Percentiles rank a stretch among this genome's conserved stretches.
These are phyloP conservation scores for Pleurotus platypus DNA, from an alignment of 768 basidiomycete genomes.

Conservation along the genomic window DNA sequence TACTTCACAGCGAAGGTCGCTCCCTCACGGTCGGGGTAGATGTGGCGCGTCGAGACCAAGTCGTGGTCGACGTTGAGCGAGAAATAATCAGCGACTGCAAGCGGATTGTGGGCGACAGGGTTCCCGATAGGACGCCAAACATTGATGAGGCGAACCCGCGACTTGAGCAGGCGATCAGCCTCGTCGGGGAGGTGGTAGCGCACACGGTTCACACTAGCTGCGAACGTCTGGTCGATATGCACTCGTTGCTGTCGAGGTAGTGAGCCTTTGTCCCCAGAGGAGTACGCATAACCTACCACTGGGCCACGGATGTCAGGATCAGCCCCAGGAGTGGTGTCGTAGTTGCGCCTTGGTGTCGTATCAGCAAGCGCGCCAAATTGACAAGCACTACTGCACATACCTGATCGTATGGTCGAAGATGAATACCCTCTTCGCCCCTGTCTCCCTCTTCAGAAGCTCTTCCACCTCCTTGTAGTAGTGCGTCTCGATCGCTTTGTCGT, in stretches of 20 bases:
- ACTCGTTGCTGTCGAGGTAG: conserved; percentile 15
- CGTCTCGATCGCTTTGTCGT: conserved; percentile 29
- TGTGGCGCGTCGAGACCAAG: conserved; percentile 25
- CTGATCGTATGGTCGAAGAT: conserved; percentile 35
- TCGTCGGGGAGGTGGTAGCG: conserved; percentile 36
- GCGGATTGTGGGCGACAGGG: conserved; percentile 33
- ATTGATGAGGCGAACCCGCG: conserved; percentile 45
- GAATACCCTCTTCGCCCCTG: conserved; percentile 33
- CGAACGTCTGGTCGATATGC: conserved; percentile 38
- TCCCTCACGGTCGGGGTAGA: conserved; percentile 31
- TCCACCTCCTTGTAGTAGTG: conserved; percentile 37
- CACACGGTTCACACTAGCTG: conserved; percentile 29
- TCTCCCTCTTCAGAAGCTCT: conserved; percentile 32
- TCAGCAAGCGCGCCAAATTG: neutral
- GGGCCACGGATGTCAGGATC: neutral
- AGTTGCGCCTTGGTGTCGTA: neutral
- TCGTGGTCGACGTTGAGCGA: conserved; percentile 29
- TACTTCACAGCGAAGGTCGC: conserved; percentile 32
- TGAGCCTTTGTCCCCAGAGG: neutral
- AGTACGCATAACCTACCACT: neutral
- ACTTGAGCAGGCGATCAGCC: conserved; percentile 27
- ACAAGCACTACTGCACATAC: neutral
- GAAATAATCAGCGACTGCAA: conserved; percentile 38
- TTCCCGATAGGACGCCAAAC: conserved; percentile 42
- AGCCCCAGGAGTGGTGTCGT: neutral